These are phyloP conservation scores for Botrytis byssoidea DNA, from an alignment of 2,329 filamentous ascomycete genomes.

Conservation along the genomic window DNA sequence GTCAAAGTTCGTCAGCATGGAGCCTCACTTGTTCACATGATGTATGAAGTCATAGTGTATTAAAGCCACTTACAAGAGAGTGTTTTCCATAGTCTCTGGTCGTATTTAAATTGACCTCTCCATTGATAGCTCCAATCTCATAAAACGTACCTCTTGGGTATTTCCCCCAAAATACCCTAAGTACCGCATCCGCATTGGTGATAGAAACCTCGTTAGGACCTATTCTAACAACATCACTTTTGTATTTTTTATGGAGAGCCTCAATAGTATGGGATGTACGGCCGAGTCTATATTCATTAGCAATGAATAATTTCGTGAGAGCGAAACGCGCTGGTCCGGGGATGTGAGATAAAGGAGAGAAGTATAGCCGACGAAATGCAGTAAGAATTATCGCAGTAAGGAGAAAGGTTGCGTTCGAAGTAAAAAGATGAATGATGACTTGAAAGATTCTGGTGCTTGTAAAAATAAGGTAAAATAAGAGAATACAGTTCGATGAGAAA, in stretches of 20 bases:
- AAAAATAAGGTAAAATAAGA: not conserved
- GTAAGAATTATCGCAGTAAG: constrained; percentile 20
- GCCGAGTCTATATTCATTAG: constrained; percentile 25
- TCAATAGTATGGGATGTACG: constrained; percentile 21
- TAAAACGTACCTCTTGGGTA: constrained; percentile 26
- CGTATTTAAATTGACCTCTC: constrained; percentile 24
- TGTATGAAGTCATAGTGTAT: not conserved
- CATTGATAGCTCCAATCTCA: constrained; percentile 24
- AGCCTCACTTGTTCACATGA: not conserved
- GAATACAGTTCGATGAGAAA: not conserved
- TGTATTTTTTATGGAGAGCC: constrained; percentile 32
- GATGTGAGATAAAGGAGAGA: constrained; percentile 28
- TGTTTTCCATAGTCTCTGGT: constrained; percentile 24
- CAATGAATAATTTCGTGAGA: constrained; percentile 30
- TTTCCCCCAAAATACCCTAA: constrained; percentile 25
- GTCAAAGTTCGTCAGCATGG: not conserved
- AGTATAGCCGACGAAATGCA: constrained; percentile 26
- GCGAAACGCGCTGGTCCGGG: constrained; percentile 34
- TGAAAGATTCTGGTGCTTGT: not conserved
- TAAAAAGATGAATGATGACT: not conserved
- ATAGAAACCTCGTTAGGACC: constrained; percentile 34
- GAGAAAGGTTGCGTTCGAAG: constrained; percentile 21
- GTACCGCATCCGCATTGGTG: constrained; percentile 29
- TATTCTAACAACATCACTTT: constrained; percentile 29
- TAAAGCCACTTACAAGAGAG: not conserved